Evolutionary conservation across 139 green algal species (phyloP).

Genomic region (Coelastrella sp.): DNA sequence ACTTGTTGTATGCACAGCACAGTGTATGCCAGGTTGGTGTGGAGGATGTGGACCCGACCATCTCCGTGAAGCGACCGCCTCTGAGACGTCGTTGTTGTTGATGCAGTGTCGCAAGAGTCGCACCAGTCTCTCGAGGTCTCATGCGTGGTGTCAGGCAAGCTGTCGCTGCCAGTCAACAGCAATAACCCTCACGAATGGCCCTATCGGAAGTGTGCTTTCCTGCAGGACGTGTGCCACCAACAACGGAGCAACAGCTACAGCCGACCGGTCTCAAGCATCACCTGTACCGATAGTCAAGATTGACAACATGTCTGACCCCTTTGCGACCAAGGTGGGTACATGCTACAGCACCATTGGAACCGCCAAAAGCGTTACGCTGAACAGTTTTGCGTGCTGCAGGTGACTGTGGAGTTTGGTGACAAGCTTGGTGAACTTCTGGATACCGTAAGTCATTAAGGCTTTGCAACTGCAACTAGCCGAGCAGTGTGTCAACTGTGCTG

Average conservation of each 20-base stretch:
- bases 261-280: not conserved
- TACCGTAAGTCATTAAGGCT: constrained; percentile 66
- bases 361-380: not conserved
- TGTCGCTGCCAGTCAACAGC: not conserved
- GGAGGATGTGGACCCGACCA: not conserved
- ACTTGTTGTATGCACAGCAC: not conserved
- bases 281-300: constrained; percentile 88
- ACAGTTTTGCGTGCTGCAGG: constrained; percentile 51
- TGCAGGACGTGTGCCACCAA: constrained; percentile 22
- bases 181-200: not conserved
- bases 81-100: not conserved
- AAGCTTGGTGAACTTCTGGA: constrained; percentile 88
- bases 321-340: constrained; percentile 82
- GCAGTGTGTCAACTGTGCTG: too few relatives aligned
- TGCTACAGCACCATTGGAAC: too few relatives aligned
- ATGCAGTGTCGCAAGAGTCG: not conserved
- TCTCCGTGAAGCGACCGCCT: not conserved
- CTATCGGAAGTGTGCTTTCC: not conserved
- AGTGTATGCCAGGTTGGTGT: not conserved
- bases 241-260: constrained; percentile 47
- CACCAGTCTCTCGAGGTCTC: too few relatives aligned
- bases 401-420: constrained; percentile 88
- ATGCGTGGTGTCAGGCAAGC: too few relatives aligned
- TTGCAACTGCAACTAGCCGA: not conserved
- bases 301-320: constrained; percentile 91